Evolutionary conservation across 306 rosid species (phyloP).

Genomic region (Begonia masoniana): DNA sequence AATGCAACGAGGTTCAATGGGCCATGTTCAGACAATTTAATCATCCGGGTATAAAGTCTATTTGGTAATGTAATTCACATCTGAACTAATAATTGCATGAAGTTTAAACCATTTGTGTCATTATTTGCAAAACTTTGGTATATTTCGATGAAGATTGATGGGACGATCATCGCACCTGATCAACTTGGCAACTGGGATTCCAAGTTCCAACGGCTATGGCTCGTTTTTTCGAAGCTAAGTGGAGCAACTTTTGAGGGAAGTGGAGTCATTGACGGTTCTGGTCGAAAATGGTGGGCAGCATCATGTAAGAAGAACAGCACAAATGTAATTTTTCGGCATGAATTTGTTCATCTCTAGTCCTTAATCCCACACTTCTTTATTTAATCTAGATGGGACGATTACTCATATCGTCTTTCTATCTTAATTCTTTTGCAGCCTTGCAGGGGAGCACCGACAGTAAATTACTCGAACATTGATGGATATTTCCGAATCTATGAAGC

Average conservation of each 20-base stretch:
- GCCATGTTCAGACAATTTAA: constrained; percentile 56
- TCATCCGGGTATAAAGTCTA: constrained; percentile 53
- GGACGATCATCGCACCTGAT: constrained; percentile 82
- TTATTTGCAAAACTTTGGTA: neutral
- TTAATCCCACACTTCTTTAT: neutral
- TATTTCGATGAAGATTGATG: constrained; percentile 56
- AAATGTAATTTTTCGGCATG: constrained; percentile 30
- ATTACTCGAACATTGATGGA: too few species aligned
- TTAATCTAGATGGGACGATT: too few species aligned
- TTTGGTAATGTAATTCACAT: neutral
- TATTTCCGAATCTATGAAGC: constrained; percentile 1
- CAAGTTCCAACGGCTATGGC: constrained; percentile 52
- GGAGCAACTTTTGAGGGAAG: constrained; percentile 65
- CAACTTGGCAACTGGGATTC: constrained; percentile 84
- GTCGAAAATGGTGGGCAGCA: constrained; percentile 98
- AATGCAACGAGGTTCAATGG: constrained; percentile 76
- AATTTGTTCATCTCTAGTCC: constrained; percentile 4
- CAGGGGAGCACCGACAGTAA: constrained; percentile 90
- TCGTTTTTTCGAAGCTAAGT: constrained; percentile 45
- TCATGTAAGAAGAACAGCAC: constrained; percentile 92
- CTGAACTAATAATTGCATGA: neutral
- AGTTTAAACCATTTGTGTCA: neutral
- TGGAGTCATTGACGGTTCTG: constrained; percentile 92
- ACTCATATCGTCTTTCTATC: neutral
- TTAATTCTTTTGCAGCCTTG: constrained; percentile 50